These are phyloP conservation scores for Allodekkera sacchari DNA, from an alignment of 805 yeast genomes.

Conservation along the genomic window DNA sequence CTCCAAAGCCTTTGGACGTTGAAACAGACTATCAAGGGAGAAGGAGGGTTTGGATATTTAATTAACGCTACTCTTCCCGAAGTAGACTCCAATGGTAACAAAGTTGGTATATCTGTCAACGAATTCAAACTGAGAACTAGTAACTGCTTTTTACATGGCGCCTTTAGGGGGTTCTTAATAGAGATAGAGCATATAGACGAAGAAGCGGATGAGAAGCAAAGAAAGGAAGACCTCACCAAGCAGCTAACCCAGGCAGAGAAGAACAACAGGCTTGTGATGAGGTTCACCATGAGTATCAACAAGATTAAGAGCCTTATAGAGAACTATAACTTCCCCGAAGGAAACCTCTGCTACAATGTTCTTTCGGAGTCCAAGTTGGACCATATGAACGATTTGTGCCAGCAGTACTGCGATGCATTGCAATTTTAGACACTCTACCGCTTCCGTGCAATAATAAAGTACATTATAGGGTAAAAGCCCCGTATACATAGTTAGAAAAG, in stretches of 20 bases:
- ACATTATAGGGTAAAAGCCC: background rate
- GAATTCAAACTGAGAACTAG: slow-evolving; percentile 49
- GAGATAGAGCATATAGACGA: slow-evolving; percentile 41
- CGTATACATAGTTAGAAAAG: background rate
- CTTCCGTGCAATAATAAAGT: no score
- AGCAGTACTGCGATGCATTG: slow-evolving; percentile 31
- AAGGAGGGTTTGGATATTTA: slow-evolving; percentile 62
- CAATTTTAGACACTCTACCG: slow-evolving; percentile 26
- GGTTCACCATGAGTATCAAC: slow-evolving; percentile 25
- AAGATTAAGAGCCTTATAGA: slow-evolving; percentile 26
- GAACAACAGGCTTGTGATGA: slow-evolving; percentile 19
- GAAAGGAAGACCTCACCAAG: slow-evolving; percentile 6
- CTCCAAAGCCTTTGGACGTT: slow-evolving; percentile 63
- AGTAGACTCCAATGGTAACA: slow-evolving; percentile 11
- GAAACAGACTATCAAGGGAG: slow-evolving; percentile 65
- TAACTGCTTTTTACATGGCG: slow-evolving; percentile 67
- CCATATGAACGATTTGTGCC: slow-evolving; percentile 29
- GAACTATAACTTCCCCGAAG: slow-evolving; percentile 27
- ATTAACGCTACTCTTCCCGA: slow-evolving; percentile 27
- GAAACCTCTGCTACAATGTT: slow-evolving; percentile 29
- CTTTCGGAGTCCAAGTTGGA: slow-evolving; percentile 29
- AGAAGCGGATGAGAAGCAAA: slow-evolving; percentile 8
- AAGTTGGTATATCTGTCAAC: background rate
- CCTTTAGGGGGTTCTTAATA: slow-evolving; percentile 60
- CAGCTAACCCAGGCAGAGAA: slow-evolving; percentile 9